These are phyloP conservation scores for Sugiyamaella smithiae DNA, from an alignment of 805 yeast species.

Conservation along the genomic window DNA sequence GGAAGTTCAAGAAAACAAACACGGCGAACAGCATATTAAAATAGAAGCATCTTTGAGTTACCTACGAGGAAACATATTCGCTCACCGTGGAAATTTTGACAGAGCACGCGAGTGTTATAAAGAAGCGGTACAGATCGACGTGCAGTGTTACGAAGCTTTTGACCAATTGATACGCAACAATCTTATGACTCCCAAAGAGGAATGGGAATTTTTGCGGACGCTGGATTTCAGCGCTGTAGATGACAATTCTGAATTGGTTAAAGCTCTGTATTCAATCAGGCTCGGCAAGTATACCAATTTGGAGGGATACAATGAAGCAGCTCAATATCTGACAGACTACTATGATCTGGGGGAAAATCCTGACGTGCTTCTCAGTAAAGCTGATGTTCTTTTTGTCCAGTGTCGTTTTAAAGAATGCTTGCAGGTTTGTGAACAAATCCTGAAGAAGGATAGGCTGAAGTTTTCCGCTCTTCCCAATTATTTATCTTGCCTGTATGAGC, in stretches of 20 bases:
- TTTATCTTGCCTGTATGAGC: conserved; percentile 78
- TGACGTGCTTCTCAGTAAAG: conserved; percentile 65
- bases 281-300: conserved; percentile 67
- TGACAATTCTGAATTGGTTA: conserved; percentile 78
- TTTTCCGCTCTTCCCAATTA: conserved; percentile 72
- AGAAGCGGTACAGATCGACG: conserved; percentile 84
- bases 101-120: conserved; percentile 81
- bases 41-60: conserved; percentile 85
- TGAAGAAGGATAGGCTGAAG: conserved; percentile 60
- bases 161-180: conserved; percentile 70
- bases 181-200: conserved; percentile 77
- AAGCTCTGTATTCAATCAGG: conserved; percentile 68
- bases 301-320: conserved; percentile 60
- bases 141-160: conserved; percentile 91
- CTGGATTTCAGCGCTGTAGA: conserved; percentile 57
- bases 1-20: not conserved
- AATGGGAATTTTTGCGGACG: conserved; percentile 70
- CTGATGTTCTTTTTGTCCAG: conserved; percentile 68
- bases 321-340: conserved; percentile 62
- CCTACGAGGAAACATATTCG: conserved; percentile 76
- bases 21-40: conserved; percentile 84
- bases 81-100: conserved; percentile 79
- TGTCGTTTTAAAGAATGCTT: conserved; percentile 78
- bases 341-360: conserved; percentile 65
- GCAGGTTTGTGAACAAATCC: conserved; percentile 59